A percentile compares a stretch with the other conserved stretches of the same genome.
These are phyloP conservation scores for Podospora conica DNA, from an alignment of 495 filamentous ascomycete species.

Conservation along the genomic window DNA sequence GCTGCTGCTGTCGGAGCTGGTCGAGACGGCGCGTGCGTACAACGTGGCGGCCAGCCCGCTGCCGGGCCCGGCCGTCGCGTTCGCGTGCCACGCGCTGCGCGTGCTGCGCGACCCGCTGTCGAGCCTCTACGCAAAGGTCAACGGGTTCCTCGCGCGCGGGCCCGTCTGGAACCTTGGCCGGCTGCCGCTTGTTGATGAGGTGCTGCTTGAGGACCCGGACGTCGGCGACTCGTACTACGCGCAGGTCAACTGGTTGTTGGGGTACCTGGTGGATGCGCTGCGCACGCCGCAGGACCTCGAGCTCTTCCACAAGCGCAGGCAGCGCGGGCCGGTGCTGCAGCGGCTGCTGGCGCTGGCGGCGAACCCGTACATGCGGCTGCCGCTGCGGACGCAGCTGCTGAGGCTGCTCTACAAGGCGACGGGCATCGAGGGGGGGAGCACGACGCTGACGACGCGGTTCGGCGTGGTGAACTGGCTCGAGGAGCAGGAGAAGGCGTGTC, in stretches of 20 bases:
- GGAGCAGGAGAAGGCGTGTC: constrained; percentile 39
- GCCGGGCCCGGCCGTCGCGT: constrained; percentile 65
- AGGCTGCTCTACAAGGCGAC: constrained; percentile 67
- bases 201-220: constrained; percentile 62
- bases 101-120: constrained; percentile 73
- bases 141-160: constrained; percentile 69
- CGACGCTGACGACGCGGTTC: constrained; percentile 76
- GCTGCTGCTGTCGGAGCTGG: constrained; percentile 68
- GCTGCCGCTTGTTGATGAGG: constrained; percentile 69
- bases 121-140: constrained; percentile 79
- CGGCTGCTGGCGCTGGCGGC: constrained; percentile 64
- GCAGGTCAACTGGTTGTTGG: constrained; percentile 76
- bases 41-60: constrained; percentile 53
- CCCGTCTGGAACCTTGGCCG: constrained; percentile 69
- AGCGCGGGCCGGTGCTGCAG: constrained; percentile 56
- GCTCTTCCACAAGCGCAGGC: constrained; percentile 69
- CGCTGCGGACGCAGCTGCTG: constrained; percentile 61
- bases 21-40: constrained; percentile 57
- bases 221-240: constrained; percentile 67
- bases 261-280: constrained; percentile 62
- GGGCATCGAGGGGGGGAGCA: constrained; percentile 69
- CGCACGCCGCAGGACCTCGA: constrained; percentile 58
- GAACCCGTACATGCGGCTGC: constrained; percentile 55
- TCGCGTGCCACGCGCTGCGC: constrained; percentile 60
- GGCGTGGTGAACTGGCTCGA: constrained; percentile 79